These are phyloP conservation scores for Funneliformis mosseae DNA, from an alignment of 192 early-diverging fungal species.

Conservation along the genomic window DNA sequence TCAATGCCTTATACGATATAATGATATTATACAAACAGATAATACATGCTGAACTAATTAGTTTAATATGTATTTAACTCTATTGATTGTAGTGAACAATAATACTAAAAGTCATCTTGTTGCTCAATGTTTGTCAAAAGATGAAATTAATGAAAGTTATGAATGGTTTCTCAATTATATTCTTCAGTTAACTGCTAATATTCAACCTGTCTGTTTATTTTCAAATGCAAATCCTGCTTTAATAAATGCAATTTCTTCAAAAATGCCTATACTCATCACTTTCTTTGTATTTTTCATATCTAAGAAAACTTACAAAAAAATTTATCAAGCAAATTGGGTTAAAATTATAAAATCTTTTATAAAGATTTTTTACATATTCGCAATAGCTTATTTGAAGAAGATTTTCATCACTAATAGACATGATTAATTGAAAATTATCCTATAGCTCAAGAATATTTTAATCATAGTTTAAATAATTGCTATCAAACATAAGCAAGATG, in stretches of 20 bases:
- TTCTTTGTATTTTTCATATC: constrained; percentile 1
- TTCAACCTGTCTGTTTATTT: not conserved
- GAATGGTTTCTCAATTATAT: not conserved
- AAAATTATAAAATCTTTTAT: not conserved
- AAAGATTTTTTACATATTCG: not conserved
- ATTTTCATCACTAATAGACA: not conserved
- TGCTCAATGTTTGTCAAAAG: not conserved
- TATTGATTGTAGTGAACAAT: not conserved
- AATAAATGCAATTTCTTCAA: not conserved
- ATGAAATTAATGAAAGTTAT: not conserved
- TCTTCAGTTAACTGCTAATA: not conserved
- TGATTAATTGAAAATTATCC: not conserved
- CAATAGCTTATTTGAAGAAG: not conserved
- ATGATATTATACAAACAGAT: not conserved
- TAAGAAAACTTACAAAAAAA: not conserved
- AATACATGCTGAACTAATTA: not conserved
- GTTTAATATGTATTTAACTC: not conserved
- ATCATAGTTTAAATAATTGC: not conserved
- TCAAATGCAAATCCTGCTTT: not conserved
- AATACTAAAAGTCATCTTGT: not conserved
- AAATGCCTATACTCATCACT: not conserved
- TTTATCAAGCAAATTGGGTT: not conserved
- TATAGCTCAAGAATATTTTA: not conserved
- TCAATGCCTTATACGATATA: not conserved
- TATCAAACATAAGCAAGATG: not conserved